Conservation (phyloP, 169 alveolate genomes). For the Plasmodium ovale region DNA sequence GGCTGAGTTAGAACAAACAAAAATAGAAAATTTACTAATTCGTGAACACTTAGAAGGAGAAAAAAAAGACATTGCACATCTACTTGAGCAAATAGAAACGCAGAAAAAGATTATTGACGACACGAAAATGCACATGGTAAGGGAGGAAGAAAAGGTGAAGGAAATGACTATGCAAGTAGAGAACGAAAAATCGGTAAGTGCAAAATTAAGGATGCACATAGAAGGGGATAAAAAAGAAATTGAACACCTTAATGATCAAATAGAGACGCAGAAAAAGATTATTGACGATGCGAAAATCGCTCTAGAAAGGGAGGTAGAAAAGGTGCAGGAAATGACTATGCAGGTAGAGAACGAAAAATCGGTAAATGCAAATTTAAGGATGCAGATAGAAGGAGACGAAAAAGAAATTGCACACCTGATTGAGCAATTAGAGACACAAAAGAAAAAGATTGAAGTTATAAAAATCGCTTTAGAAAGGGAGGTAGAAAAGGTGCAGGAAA, state of each 20-base stretch:
- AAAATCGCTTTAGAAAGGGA: background rate
- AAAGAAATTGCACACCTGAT: background rate
- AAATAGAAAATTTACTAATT: constrained; percentile 5
- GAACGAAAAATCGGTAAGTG: too few relatives aligned
- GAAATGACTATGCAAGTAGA: too few relatives aligned
- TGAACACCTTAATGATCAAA: background rate
- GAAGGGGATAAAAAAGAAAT: too few relatives aligned
- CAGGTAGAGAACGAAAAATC: constrained; percentile 10
- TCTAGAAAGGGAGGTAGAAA: constrained; percentile 10
- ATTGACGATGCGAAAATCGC: background rate
- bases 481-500: background rate
- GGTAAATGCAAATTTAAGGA: background rate
- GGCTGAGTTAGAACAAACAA: background rate
- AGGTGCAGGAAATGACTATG: background rate
- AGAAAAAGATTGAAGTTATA: background rate
- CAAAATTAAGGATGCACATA: too few relatives aligned
- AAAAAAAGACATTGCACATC: background rate
- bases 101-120: background rate
- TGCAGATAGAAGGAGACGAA: constrained; percentile 13
- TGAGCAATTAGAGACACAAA: background rate
- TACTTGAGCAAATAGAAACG: background rate
- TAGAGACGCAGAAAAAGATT: constrained; percentile 20
- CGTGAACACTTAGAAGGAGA: background rate
- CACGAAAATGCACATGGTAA: background rate
- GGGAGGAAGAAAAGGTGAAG: background rate